Conservation (phyloP, 2,329 filamentous ascomycete species). For the Colletotrichum salicis region DNA sequence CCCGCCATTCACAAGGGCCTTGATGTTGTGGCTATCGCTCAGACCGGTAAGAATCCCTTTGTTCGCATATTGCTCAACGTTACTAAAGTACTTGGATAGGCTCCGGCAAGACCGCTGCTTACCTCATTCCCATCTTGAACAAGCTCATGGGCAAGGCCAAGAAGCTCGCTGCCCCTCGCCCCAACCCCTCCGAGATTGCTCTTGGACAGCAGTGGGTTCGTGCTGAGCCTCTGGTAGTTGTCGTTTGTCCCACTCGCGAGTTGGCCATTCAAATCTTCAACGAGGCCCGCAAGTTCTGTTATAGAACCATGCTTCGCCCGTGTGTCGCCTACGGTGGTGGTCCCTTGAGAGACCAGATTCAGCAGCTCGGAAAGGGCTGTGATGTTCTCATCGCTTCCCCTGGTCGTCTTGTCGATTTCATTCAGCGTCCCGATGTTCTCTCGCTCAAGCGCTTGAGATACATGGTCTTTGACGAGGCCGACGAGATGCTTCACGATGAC, state of each 20-base stretch:
- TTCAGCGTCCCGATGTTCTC: constrained; percentile 75
- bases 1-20: constrained; percentile 80
- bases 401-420: constrained; percentile 86
- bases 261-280: constrained; percentile 95
- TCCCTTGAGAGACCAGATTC: constrained; percentile 74
- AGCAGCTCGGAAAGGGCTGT: constrained; percentile 83
- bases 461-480: constrained; percentile 90
- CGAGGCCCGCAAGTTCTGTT: constrained; percentile 91
- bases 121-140: constrained; percentile 87
- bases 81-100: constrained; percentile 60
- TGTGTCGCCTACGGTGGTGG: constrained; percentile 90
- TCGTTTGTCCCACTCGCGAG: constrained; percentile 89
- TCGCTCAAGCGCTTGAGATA: constrained; percentile 82
- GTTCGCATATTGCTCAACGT: constrained; percentile 21
- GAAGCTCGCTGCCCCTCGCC: constrained; percentile 82
- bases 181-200: constrained; percentile 69
- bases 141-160: constrained; percentile 96
- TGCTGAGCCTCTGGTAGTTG: constrained; percentile 87
- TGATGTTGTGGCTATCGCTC: constrained; percentile 89
- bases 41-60: constrained; percentile 77
- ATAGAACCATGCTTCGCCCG: constrained; percentile 92
- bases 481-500: constrained; percentile 85
- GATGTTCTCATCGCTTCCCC: constrained; percentile 91
- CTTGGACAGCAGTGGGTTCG: constrained; percentile 62
- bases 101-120: constrained; percentile 95